phyloP scores from a whole-genome alignment of 2,329 filamentous ascomycete species.

The Pseudocercospora fijiensis region DNA sequence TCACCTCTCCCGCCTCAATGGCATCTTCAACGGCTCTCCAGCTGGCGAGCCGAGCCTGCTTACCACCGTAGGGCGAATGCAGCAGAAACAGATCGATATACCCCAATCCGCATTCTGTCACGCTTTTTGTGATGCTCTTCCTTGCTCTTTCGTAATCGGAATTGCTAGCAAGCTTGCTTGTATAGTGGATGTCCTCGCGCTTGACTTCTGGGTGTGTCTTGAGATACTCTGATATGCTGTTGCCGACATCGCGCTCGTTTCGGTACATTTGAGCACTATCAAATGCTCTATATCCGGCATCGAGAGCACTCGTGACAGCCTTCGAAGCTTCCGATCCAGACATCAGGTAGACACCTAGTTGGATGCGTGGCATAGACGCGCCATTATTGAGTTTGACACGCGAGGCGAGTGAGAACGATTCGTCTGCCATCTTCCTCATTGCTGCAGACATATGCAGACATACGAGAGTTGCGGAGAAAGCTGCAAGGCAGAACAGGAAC shows the following conservation, averaged over 20 bases:
- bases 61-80: slow-evolving; percentile 76
- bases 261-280: slow-evolving; percentile 65
- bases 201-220: slow-evolving; percentile 45
- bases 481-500: background rate
- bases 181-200: slow-evolving; percentile 74
- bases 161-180: slow-evolving; percentile 71
- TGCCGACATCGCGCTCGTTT: slow-evolving; percentile 70
- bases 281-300: slow-evolving; percentile 52
- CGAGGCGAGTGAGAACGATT: slow-evolving; percentile 43
- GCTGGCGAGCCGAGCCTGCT: slow-evolving; percentile 64
- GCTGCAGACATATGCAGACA: slow-evolving; percentile 15
- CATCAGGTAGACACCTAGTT: slow-evolving; percentile 73
- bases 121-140: slow-evolving; percentile 62
- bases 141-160: slow-evolving; percentile 67
- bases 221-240: slow-evolving; percentile 53
- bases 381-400: slow-evolving; percentile 61
- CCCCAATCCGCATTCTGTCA: slow-evolving; percentile 64
- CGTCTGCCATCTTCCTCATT: slow-evolving; percentile 25
- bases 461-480: background rate
- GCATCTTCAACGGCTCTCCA: slow-evolving; percentile 79
- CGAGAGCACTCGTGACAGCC: slow-evolving; percentile 49
- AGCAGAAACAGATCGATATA: slow-evolving; percentile 80
- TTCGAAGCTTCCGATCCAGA: slow-evolving; percentile 59
- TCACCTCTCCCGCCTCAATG: slow-evolving; percentile 67
- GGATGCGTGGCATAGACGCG: slow-evolving; percentile 66